Evolutionary conservation across 805 yeast species (phyloP).

Genomic region (Debaryomyces hansenii): DNA sequence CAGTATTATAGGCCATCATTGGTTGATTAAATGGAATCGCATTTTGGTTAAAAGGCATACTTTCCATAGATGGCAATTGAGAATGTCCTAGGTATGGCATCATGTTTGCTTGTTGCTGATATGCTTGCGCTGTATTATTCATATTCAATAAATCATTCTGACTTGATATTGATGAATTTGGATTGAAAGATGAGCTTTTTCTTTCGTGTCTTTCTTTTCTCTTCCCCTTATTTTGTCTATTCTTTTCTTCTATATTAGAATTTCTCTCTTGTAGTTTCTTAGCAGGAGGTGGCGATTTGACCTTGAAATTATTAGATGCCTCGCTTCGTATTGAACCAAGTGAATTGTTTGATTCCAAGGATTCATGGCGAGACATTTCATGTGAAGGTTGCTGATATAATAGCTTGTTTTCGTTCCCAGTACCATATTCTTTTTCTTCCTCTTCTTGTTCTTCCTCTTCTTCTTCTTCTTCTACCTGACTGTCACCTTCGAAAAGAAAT

Average conservation of each 20-base stretch:
- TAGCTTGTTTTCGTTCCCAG: background rate
- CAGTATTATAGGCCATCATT: conserved; percentile 19
- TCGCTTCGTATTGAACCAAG: conserved; percentile 33
- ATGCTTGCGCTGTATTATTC: background rate
- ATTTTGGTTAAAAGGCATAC: background rate
- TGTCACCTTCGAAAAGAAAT: conserved; percentile 20
- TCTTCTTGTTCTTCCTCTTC: conserved; percentile 1
- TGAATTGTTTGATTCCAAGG: conserved; percentile 17
- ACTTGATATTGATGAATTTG: background rate
- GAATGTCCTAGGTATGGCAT: background rate
- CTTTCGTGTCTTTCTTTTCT: background rate
- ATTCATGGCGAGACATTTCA: conserved; percentile 2
- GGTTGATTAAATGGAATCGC: conserved; percentile 5
- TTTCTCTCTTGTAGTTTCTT: background rate
- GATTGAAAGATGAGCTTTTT: background rate
- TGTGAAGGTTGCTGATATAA: background rate
- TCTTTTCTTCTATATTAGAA: background rate
- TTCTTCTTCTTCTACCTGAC: conserved; percentile 4
- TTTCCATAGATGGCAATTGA: background rate
- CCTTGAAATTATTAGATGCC: conserved; percentile 15
- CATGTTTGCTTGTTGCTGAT: background rate
- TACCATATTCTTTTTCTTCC: background rate
- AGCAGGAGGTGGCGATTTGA: conserved; percentile 9
- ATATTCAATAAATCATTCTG: background rate
- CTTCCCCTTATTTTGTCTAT: background rate